Evolutionary conservation across 2,329 filamentous ascomycete species (phyloP), one percentile per base, ranked within the genome.

Genomic region (Laburnicola sp.): DNA sequence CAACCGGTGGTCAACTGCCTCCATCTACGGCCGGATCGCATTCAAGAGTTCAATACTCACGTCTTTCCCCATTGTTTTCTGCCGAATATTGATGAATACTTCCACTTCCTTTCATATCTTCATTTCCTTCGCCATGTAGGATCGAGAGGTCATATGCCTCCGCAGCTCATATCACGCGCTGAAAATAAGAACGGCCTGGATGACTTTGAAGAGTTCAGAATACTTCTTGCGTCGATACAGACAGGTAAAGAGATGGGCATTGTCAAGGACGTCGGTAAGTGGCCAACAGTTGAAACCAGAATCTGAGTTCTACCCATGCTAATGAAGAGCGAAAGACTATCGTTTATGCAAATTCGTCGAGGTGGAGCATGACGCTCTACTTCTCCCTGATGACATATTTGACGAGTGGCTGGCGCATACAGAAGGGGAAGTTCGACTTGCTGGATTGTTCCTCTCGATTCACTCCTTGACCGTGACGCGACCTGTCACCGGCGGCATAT

Each of bases 391-490:
- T 27, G 54, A 55, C 10, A 58, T 72, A 1, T 72, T 77, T 16
- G 67, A 65, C n/a, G 50, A 52, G 3, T 72, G 78, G 53, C 62
- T 78, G 37, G 61, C 65, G 4, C 63, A 73, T 44, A 60, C 58
- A 6, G 68, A 72, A 7, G 65, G 71, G 4, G 65, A 68, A 56
- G 86, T 93, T 45, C 85, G 91, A 26, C 82, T 91, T 23, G 83
- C 91, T n/a, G 89, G 89, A 0, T 80, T 97, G 32, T 90, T 90
- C 26, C 80, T 97, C 9, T 80, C 96, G 6, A 83, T 91, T 9
- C 86, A 86, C 7, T 93, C 90, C 0, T 84, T 86, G 7, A 84
- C 88, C 2, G 86, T 86, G 0, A 91, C 88, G 2, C 85, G 84
- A 45, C 87, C 91, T 1, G 86, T 95, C 45, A 86, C 86, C 0